Evolutionary conservation across 768 basidiomycete species (phyloP).

Genomic region (Pleurotus eryngii): DNA sequence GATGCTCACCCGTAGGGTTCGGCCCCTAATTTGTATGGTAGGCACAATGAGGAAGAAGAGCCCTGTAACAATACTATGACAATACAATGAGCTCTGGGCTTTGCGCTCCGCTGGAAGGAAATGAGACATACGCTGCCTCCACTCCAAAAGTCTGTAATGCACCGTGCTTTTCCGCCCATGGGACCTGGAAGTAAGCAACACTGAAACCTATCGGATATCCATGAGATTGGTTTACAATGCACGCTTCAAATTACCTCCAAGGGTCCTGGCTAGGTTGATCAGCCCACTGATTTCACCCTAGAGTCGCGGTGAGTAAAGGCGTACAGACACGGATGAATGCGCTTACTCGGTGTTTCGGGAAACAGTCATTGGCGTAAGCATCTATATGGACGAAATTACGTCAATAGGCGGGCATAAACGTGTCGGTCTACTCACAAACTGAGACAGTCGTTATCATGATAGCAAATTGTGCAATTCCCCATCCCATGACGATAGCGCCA

Average conservation of each 20-base stretch:
- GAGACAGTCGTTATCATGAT: slow-evolving; percentile 63
- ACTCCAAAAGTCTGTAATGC: slow-evolving; percentile 53
- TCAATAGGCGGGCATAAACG: slow-evolving; percentile 26
- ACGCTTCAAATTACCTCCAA: slow-evolving; percentile 32
- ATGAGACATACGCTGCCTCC: slow-evolving; percentile 44
- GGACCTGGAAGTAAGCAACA: slow-evolving; percentile 57
- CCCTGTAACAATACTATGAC: slow-evolving; percentile 39
- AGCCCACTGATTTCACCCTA: slow-evolving; percentile 55
- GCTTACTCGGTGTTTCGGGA: slow-evolving; percentile 39
- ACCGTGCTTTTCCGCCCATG: slow-evolving; percentile 50
- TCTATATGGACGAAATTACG: neutral
- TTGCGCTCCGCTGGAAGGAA: neutral
- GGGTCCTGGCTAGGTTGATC: slow-evolving; percentile 47
- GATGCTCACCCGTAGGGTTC: slow-evolving; percentile 31
- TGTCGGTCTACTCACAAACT: slow-evolving; percentile 43
- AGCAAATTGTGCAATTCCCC: slow-evolving; percentile 58
- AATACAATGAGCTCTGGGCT: slow-evolving; percentile 26
- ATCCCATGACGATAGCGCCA: slow-evolving; percentile 61
- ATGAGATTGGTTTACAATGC: neutral
- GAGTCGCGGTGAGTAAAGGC: neutral
- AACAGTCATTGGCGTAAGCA: slow-evolving; percentile 48
- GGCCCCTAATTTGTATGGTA: slow-evolving; percentile 42
- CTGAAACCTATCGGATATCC: slow-evolving; percentile 32
- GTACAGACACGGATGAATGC: neutral
- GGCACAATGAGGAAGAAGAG: slow-evolving; percentile 51